phyloP scores from a whole-genome alignment of 1,284 basidiomycete species.

The Marasmius oreades region DNA sequence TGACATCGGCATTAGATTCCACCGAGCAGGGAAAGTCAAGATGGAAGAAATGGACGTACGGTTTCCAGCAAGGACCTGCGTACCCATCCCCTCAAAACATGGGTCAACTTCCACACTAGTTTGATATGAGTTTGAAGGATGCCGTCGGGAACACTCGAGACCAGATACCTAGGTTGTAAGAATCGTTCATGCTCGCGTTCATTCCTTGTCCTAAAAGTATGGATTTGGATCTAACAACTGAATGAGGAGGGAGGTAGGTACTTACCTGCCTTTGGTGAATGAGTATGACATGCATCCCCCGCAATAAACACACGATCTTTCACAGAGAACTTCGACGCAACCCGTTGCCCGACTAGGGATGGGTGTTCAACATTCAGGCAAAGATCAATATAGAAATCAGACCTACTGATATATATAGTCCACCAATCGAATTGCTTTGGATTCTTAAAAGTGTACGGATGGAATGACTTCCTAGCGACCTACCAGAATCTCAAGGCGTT shows the following conservation, averaged over 20 bases:
- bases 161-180: constrained; percentile 64
- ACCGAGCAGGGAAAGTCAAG: too few relatives aligned
- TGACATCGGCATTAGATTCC: neutral
- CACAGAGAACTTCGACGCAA: constrained; percentile 65
- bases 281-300: constrained; percentile 81
- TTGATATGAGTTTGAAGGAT: neutral
- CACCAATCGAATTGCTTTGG: constrained; percentile 72
- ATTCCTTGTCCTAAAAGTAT: constrained; percentile 59
- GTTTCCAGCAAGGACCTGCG: constrained; percentile 65
- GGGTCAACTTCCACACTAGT: constrained; percentile 71
- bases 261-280: constrained; percentile 73
- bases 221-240: neutral
- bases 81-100: constrained; percentile 72
- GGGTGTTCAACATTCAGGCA: neutral
- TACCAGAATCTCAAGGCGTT: constrained; percentile 16
- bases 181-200: constrained; percentile 84
- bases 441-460: constrained; percentile 63
- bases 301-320: constrained; percentile 77
- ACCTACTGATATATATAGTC: constrained; percentile 70
- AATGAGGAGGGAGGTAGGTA: neutral
- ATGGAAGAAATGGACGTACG: constrained; percentile 37
- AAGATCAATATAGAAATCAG: neutral
- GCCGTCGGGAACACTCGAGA: neutral
- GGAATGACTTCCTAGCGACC: constrained; percentile 63
- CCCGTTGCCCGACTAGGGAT: constrained; percentile 63